Evolutionary conservation across 148 eudicot species (phyloP).

Genomic region (Simmondsia chinensis): DNA sequence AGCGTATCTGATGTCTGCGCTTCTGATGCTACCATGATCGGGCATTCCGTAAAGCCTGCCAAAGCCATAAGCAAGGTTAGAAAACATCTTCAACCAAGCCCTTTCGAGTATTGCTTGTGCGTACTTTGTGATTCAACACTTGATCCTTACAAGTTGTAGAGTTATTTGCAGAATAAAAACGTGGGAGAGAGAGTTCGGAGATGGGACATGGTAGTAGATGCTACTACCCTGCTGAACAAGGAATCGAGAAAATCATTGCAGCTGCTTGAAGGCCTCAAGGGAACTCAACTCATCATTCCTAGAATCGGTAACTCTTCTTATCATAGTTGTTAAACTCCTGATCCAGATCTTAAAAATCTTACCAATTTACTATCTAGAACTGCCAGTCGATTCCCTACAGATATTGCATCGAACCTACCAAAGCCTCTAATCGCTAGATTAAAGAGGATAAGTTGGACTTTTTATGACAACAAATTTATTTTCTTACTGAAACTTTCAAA

Average conservation of each 20-base stretch:
- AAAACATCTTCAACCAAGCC: not conserved
- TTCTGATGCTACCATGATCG: constrained; percentile 6
- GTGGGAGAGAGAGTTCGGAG: constrained; percentile 15
- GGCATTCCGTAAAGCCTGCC: constrained; percentile 12
- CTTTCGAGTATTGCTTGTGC: not conserved
- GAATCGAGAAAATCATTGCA: constrained; percentile 67
- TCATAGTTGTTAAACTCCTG: too few relatives aligned
- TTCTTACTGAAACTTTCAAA: too few relatives aligned
- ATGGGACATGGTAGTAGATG: constrained; percentile 77
- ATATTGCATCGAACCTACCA: too few relatives aligned
- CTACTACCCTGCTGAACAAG: constrained; percentile 46
- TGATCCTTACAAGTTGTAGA: not conserved
- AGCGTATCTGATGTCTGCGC: constrained; percentile 20
- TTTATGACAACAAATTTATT: too few relatives aligned
- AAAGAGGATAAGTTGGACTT: too few relatives aligned
- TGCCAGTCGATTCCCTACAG: too few relatives aligned
- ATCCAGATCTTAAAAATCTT: too few relatives aligned
- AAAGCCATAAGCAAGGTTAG: constrained; percentile 28
- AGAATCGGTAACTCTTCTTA: constrained; percentile 64
- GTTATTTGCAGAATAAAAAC: constrained; percentile 28
- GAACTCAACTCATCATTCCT: constrained; percentile 72
- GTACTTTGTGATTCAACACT: not conserved
- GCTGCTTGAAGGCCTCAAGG: constrained; percentile 72
- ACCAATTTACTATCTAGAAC: too few relatives aligned
- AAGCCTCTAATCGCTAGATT: too few relatives aligned